Base-by-base conservation (phyloP, 2,329 filamentous ascomycete genomes). In the Aspergillus ochraceus region DNA sequence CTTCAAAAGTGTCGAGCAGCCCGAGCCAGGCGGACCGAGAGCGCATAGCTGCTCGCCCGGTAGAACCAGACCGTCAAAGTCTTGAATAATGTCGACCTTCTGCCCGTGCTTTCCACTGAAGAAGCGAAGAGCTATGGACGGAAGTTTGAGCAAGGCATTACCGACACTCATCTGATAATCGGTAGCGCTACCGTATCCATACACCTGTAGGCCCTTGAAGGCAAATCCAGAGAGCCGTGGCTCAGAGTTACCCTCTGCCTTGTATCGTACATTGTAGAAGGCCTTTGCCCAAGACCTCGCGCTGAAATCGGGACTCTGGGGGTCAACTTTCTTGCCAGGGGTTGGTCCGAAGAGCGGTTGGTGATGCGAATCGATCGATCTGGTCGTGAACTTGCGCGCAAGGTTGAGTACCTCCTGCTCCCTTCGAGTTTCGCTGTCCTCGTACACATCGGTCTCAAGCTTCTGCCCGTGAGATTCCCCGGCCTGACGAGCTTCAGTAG, bases 1-100 rank as follows among this genome's bases (percentile, higher is more conserved):
- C 80, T 94, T 94, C 61, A 96, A 80, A 64, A 94, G 87, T 1
- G 91, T 95, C n/a, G 89, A 90, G 76, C 91, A 96, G 53, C 75
- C 75, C 47, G 53, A 55, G 4, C 53, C 53, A 12, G 53, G 53
- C 8, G 53, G 66, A 0, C 81, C 81, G 0, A 83, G 73, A 2
- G 83, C 81, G 11, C 82, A 72, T 42, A 83, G 74, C 74, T 83
- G 80, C 69, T 83, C 81, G 36, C 81, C 81, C 54, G 75, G 75
- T 20, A 75, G 76, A 6, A 89, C 68, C 1, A 88, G 60, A 1
- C 87, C 87, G 62, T 89, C 81, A 60, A 89, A 87, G 57, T 79
- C 74, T 47, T 79, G 77, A 6, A 89, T 74, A 58, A 89, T 89
- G 24, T 83, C 39, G 17, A 60, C 53, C n/a, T 26, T 51, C 54